These are phyloP conservation scores for Typha latifolia DNA, from an alignment of 176 grass and related monocot species.

Conservation along the genomic window DNA sequence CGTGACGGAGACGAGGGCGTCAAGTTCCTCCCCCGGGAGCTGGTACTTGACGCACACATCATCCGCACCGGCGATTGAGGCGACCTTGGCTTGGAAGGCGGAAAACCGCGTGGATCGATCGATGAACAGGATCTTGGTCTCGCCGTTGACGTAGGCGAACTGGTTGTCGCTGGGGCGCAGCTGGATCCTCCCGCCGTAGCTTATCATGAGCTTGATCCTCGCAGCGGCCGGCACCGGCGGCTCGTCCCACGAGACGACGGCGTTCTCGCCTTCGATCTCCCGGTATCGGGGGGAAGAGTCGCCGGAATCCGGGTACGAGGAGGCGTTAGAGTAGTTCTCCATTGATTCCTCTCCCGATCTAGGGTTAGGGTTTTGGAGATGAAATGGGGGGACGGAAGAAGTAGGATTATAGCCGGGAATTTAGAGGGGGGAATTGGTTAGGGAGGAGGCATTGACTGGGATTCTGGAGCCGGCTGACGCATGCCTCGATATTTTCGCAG, in stretches of 20 bases:
- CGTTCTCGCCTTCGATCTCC: constrained; percentile 22
- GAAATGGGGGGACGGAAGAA: not conserved
- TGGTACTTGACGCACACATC: constrained; percentile 92
- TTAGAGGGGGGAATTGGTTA: not conserved
- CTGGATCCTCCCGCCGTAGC: constrained; percentile 94
- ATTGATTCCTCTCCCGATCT: not conserved
- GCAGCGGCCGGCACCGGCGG: constrained; percentile 11
- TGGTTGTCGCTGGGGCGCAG: constrained; percentile 70
- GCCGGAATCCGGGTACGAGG: constrained; percentile 53
- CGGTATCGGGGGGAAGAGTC: constrained; percentile 53
- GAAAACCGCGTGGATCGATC: constrained; percentile 54
- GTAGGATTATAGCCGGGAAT: not conserved
- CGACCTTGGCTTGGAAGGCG: constrained; percentile 55
- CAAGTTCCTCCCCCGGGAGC: constrained; percentile 96
- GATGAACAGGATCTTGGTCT: constrained; percentile 90
- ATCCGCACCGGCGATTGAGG: constrained; percentile 14
- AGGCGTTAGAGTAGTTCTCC: constrained; percentile 24
- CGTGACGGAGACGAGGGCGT: constrained; percentile 88
- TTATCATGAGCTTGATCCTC: constrained; percentile 70
- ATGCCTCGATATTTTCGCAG: constrained; percentile 5
- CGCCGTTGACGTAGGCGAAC: constrained; percentile 86
- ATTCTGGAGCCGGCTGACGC: not conserved
- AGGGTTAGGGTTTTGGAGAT: not conserved
- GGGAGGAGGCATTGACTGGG: constrained; percentile 14
- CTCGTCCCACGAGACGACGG: constrained; percentile 16